These are phyloP conservation scores for Barbatosphaeria neglecta DNA, from an alignment of 495 filamentous ascomycete genomes.

Conservation along the genomic window DNA sequence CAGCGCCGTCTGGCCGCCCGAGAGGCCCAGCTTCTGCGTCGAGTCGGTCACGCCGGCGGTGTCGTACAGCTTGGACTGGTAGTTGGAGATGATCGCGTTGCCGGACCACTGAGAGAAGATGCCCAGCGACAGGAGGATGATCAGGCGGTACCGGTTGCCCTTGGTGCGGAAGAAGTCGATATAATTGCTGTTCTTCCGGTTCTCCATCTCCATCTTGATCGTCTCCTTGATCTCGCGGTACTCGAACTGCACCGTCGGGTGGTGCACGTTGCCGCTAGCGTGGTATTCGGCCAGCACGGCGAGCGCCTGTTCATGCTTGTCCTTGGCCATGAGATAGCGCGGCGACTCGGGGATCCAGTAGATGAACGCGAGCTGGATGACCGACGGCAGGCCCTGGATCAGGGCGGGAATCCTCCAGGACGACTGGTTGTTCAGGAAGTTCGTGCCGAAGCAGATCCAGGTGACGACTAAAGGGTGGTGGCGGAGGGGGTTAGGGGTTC, in stretches of 20 bases:
- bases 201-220: conserved; percentile 39
- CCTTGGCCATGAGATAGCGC: conserved; percentile 53
- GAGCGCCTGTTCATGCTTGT: conserved; percentile 51
- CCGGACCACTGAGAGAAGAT: conserved; percentile 60
- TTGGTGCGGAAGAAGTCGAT: conserved; percentile 52
- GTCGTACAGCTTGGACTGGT: conserved; percentile 44
- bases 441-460: conserved; percentile 40
- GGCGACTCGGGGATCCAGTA: conserved; percentile 50
- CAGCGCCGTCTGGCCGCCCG: conserved; percentile 38
- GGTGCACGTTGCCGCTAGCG: conserved; percentile 42
- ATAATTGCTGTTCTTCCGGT: conserved; percentile 30
- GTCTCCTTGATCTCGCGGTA: conserved; percentile 50
- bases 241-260: conserved; percentile 49
- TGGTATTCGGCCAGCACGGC: conserved; percentile 45
- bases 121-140: conserved; percentile 46
- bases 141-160: conserved; percentile 55
- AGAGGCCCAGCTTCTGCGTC: conserved; percentile 38
- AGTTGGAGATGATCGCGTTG: conserved; percentile 57
- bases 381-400: conserved; percentile 40
- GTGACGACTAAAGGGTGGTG: conserved; percentile 44
- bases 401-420: conserved; percentile 46
- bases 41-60: conserved; percentile 43
- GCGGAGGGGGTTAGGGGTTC: neutral
- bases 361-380: conserved; percentile 39
- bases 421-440: conserved; percentile 35